A percentile compares a stretch with the other conserved stretches of the same genome.
These are phyloP conservation scores for Blastobotrys petasosporus DNA, from an alignment of 1,139 yeast genomes.

Conservation along the genomic window DNA sequence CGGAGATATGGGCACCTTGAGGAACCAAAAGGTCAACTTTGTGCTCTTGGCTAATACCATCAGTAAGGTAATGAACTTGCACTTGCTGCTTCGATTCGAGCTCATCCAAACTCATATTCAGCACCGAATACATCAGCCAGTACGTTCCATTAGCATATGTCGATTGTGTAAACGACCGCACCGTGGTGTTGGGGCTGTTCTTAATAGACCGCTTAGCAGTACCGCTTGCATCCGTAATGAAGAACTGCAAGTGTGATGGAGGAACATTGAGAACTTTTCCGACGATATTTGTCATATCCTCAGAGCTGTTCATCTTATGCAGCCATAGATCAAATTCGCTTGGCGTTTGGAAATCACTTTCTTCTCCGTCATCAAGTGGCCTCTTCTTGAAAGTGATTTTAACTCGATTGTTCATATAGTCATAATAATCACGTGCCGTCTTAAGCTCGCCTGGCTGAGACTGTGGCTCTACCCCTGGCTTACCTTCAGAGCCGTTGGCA, in stretches of 20 bases:
- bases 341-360: slow-evolving; percentile 41
- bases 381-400: slow-evolving; percentile 54
- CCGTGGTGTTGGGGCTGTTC: slow-evolving; percentile 20
- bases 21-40: slow-evolving; percentile 66
- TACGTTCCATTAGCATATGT: too few species aligned
- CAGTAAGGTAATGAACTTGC: slow-evolving; percentile 36
- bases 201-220: slow-evolving; percentile 36
- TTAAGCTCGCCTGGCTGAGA: slow-evolving; percentile 15
- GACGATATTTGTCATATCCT: slow-evolving; percentile 53
- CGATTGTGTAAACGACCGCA: slow-evolving; percentile 33
- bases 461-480: slow-evolving; percentile 10
- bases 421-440: slow-evolving; percentile 50
- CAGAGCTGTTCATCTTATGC: slow-evolving; percentile 53
- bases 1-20: slow-evolving; percentile 50
- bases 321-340: slow-evolving; percentile 60
- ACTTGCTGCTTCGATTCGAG: slow-evolving; percentile 69
- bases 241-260: slow-evolving; percentile 57
- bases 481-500: slow-evolving; percentile 19
- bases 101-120: slow-evolving; percentile 68
- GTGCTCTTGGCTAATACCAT: slow-evolving; percentile 44
- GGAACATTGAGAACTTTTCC: slow-evolving; percentile 50
- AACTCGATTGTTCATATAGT: slow-evolving; percentile 59
- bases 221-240: slow-evolving; percentile 34
- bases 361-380: slow-evolving; percentile 10
- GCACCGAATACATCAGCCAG: slow-evolving; percentile 55